A percentile compares a stretch with the other conserved stretches of the same genome.
These are phyloP conservation scores for Penicilliopsis zonata DNA, from an alignment of 495 filamentous ascomycete species.

Conservation along the genomic window DNA sequence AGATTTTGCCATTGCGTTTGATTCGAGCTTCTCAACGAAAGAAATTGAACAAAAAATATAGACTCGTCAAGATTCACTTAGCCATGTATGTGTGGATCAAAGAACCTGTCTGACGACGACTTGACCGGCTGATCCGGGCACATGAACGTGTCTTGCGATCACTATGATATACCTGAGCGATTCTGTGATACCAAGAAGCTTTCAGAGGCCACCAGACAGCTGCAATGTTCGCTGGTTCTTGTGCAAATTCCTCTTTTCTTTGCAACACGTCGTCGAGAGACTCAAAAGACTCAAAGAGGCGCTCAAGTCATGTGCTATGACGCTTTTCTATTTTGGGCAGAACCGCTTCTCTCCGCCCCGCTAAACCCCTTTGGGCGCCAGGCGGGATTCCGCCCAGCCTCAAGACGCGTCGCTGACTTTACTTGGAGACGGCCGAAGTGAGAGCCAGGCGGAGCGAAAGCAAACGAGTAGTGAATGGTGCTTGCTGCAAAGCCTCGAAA, in stretches of 20 bases:
- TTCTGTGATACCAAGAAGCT: too few relatives aligned
- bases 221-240: too few relatives aligned
- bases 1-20: conserved; percentile 29
- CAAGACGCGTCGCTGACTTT: not conserved
- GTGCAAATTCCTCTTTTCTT: too few relatives aligned
- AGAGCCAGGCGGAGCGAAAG: not conserved
- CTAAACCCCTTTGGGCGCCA: not conserved
- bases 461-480: not conserved
- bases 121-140: too few relatives aligned
- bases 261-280: too few relatives aligned
- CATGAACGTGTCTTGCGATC: too few relatives aligned
- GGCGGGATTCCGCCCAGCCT: not conserved
- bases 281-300: too few relatives aligned
- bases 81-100: too few relatives aligned
- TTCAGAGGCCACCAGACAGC: too few relatives aligned
- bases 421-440: conserved; percentile 1
- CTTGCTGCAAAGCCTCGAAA: not conserved
- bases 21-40: not conserved
- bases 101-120: too few relatives aligned
- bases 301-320: not conserved
- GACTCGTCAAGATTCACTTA: too few relatives aligned
- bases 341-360: not conserved
- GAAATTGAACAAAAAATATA: not conserved
- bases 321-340: not conserved
- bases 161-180: too few relatives aligned